phyloP scores from a whole-genome alignment of 2,329 filamentous ascomycete species.

The Rhinocladiella mackenziei region DNA sequence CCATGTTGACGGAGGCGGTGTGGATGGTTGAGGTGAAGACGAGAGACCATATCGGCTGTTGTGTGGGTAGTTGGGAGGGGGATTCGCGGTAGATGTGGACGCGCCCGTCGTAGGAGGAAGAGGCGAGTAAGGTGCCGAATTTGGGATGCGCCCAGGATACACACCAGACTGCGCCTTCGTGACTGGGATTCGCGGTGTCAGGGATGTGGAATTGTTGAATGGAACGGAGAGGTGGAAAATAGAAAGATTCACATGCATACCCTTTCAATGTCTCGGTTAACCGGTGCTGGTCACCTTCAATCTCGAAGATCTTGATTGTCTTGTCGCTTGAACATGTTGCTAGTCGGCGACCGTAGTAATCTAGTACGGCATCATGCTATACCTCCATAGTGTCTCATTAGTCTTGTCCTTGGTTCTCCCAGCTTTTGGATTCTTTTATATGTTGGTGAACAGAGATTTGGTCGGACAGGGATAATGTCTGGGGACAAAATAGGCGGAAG shows the following conservation, averaged over 20 bases:
- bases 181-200: constrained; percentile 52
- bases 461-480: neutral
- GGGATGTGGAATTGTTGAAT: neutral
- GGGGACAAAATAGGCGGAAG: constrained; percentile 9
- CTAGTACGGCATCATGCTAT: constrained; percentile 94
- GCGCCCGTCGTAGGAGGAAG: constrained; percentile 93
- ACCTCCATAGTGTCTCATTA: neutral
- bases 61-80: constrained; percentile 35
- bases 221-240: constrained; percentile 25
- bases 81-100: constrained; percentile 95
- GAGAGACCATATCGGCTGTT: constrained; percentile 63
- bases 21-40: constrained; percentile 92
- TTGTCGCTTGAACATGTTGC: constrained; percentile 97
- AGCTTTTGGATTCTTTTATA: neutral
- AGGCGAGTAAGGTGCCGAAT: constrained; percentile 95
- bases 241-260: constrained; percentile 47
- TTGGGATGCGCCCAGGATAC: constrained; percentile 98
- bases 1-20: constrained; percentile 94
- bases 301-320: constrained; percentile 98
- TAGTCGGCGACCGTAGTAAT: constrained; percentile 95
- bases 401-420: neutral
- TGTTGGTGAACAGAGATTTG: neutral
- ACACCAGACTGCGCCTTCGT: constrained; percentile 97
- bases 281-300: constrained; percentile 87
- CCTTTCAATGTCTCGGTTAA: constrained; percentile 91